These are phyloP conservation scores for Cutaneotrichosporon arboriforme DNA, from an alignment of 1,284 basidiomycete genomes.

Conservation along the genomic window DNA sequence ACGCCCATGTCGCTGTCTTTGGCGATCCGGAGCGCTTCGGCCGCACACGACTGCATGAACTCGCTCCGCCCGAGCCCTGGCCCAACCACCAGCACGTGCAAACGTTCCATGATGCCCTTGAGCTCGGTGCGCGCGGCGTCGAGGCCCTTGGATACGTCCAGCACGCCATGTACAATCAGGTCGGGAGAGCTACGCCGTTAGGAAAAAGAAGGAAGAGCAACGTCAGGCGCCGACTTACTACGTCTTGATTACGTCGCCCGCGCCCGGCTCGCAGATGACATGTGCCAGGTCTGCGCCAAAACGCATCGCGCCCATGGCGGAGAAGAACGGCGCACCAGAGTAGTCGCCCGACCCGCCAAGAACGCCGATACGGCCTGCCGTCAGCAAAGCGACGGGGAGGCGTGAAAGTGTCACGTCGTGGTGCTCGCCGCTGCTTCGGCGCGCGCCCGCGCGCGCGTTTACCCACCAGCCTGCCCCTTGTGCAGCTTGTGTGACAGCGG, in stretches of 20 bases:
- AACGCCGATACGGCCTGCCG: conserved; percentile 74
- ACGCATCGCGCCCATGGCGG: conserved; percentile 77
- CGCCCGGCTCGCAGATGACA: conserved; percentile 90
- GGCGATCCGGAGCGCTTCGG: conserved; percentile 51
- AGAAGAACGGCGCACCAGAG: conserved; percentile 93
- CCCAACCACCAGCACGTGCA: conserved; percentile 89
- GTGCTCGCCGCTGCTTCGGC: too few species aligned
- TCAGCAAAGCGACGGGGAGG: too few species aligned
- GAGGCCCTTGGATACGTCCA: conserved; percentile 48
- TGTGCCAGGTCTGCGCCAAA: conserved; percentile 91
- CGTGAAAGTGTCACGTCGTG: too few species aligned
- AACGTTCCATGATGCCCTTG: conserved; percentile 64
- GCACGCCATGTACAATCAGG: conserved; percentile 89
- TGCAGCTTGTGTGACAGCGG: conserved; percentile 59
- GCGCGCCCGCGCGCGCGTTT: too few species aligned
- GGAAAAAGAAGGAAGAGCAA: not conserved
- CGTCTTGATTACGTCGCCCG: conserved; percentile 86
- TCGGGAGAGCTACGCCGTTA: conserved; percentile 54
- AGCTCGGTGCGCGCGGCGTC: conserved; percentile 52
- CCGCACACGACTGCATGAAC: conserved; percentile 74
- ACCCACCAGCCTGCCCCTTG: conserved; percentile 88
- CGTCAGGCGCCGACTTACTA: conserved; percentile 51
- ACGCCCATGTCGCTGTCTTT: conserved; percentile 68
- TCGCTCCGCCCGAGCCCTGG: conserved; percentile 84
- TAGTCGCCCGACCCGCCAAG: conserved; percentile 91